Percentiles rank a stretch among this genome's conserved stretches.
These are phyloP conservation scores for Mesembryanthemum crystallinum DNA, from an alignment of 148 eudicot genomes.

Conservation along the genomic window DNA sequence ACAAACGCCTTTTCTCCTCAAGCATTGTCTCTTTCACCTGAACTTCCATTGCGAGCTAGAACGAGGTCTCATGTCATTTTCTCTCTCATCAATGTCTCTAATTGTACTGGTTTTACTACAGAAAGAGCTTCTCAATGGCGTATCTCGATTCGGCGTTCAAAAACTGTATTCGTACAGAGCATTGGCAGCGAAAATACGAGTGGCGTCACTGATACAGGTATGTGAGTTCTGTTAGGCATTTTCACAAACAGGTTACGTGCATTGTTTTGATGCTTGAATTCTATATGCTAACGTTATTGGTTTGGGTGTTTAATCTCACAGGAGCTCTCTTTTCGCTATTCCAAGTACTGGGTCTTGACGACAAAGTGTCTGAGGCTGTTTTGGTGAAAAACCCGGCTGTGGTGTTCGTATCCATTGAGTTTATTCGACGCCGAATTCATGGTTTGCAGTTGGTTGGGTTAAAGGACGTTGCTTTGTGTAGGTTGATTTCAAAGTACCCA, in stretches of 20 bases:
- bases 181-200: not conserved
- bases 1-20: slow-evolving; percentile 17
- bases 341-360: slow-evolving; percentile 53
- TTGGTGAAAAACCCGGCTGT: slow-evolving; percentile 48
- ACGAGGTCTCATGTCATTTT: not conserved
- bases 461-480: slow-evolving; percentile 37
- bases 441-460: slow-evolving; percentile 55
- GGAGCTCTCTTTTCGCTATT: slow-evolving; percentile 52
- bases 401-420: slow-evolving; percentile 38
- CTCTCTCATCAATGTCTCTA: slow-evolving; percentile 4
- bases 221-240: slow-evolving; percentile 27
- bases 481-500: slow-evolving; percentile 55
- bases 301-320: slow-evolving; percentile 22
- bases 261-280: not conserved
- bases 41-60: not conserved
- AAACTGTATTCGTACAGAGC: slow-evolving; percentile 4
- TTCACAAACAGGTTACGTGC: slow-evolving; percentile 38
- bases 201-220: slow-evolving; percentile 26
- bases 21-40: slow-evolving; percentile 12
- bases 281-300: slow-evolving; percentile 15
- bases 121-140: slow-evolving; percentile 15
- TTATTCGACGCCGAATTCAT: slow-evolving; percentile 45
- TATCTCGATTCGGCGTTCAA: not conserved
- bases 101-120: not conserved
- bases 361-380: slow-evolving; percentile 38